A percentile compares a stretch with the other conserved stretches of the same genome.
Evolutionary conservation across 768 basidiomycete species (phyloP).

Genomic region (Pholiota molesta): DNA sequence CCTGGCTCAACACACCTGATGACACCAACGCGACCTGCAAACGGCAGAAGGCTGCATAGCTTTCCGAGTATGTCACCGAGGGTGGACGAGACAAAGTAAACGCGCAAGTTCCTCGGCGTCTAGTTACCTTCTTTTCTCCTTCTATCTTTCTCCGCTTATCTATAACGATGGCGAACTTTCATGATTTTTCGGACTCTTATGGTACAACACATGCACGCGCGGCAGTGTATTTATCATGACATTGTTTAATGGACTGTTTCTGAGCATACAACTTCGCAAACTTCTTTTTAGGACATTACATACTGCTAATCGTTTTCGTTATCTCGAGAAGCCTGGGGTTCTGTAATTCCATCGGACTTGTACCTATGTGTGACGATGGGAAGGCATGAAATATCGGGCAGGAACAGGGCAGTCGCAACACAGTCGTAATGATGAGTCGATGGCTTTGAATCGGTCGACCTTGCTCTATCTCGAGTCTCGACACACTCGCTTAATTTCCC

Average conservation of each 20-base stretch:
- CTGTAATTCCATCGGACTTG: no score
- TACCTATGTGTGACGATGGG: not conserved
- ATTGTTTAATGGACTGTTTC: not conserved
- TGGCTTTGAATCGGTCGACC: not conserved
- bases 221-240: not conserved
- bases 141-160: not conserved
- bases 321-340: no score
- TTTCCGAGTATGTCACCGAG: slow-evolving; percentile 10
- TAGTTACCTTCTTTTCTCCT: not conserved
- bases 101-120: not conserved
- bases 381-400: not conserved
- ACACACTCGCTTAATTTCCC: not conserved
- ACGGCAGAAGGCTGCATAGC: slow-evolving; percentile 22
- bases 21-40: slow-evolving; percentile 14
- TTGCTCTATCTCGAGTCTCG: not conserved
- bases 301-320: not conserved
- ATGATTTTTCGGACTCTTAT: not conserved
- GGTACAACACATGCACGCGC: not conserved
- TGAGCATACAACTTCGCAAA: not conserved
- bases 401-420: not conserved
- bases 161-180: not conserved
- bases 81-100: not conserved
- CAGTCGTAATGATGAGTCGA: not conserved
- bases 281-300: not conserved
- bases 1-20: slow-evolving; percentile 14